Percentiles rank a stretch among this genome's conserved stretches.
Conservation (phyloP, 2,329 filamentous ascomycete species). For the Penicillium sp. region DNA sequence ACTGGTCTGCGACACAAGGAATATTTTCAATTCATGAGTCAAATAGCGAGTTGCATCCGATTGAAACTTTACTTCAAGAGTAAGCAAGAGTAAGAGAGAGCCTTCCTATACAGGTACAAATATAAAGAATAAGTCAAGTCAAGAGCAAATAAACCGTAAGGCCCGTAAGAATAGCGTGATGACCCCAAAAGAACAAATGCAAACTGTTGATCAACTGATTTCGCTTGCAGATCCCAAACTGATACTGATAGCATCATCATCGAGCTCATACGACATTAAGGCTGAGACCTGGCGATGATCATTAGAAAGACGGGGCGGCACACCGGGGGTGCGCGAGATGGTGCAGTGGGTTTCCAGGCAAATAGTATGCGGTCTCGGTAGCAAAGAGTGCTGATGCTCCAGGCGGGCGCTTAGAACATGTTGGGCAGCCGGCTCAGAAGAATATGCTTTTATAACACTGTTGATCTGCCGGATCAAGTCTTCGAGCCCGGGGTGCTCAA, state of each 20-base stretch:
- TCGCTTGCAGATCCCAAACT: constrained; percentile 8
- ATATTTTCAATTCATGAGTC: not conserved
- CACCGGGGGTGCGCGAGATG: constrained; percentile 9
- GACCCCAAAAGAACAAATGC: not conserved
- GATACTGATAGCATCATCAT: constrained; percentile 8
- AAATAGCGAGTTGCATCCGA: not conserved
- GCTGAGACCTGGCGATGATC: not conserved
- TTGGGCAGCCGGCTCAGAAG: constrained; percentile 12
- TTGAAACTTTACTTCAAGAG: not conserved
- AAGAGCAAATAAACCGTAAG: not conserved
- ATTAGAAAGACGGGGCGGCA: not conserved
- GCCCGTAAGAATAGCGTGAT: not conserved
- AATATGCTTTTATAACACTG: constrained; percentile 22
- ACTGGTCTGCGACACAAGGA: not conserved
- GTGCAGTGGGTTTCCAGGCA: constrained; percentile 22
- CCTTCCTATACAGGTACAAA: not conserved
- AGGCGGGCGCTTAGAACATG: constrained; percentile 26
- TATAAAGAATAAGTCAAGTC: not conserved
- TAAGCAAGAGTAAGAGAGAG: not conserved
- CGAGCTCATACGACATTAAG: constrained; percentile 1
- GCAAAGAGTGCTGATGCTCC: constrained; percentile 31
- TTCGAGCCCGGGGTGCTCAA: constrained; percentile 14
- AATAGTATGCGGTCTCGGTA: constrained; percentile 24
- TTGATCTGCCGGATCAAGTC: constrained; percentile 30
- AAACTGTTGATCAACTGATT: not conserved